Conservation (phyloP, 2,329 filamentous ascomycete genomes). For the Aureobasidium sp. region DNA sequence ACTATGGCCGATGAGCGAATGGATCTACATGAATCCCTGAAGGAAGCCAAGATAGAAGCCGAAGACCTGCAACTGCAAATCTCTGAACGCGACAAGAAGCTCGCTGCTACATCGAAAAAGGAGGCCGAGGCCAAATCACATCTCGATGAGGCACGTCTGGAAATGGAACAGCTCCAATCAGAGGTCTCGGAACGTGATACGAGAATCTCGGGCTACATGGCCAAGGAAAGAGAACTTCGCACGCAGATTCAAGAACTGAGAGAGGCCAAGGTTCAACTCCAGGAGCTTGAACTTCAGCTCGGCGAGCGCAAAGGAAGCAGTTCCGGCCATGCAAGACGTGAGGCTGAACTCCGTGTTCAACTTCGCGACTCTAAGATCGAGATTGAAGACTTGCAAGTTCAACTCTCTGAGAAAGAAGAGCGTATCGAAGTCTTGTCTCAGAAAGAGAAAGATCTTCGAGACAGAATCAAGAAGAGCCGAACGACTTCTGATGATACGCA, state of each 20-base stretch:
- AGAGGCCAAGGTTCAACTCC: conserved; percentile 26
- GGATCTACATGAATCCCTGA: conserved; percentile 55
- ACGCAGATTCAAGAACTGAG: conserved; percentile 29
- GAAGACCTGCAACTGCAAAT: conserved; percentile 62
- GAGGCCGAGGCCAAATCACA: conserved; percentile 58
- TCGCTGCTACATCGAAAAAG: conserved; percentile 51
- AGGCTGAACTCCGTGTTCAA: conserved; percentile 35
- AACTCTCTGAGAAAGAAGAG: conserved; percentile 39
- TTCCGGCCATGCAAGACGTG: conserved; percentile 30
- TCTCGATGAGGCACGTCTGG: conserved; percentile 50
- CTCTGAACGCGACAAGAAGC: conserved; percentile 58
- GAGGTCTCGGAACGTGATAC: conserved; percentile 46
- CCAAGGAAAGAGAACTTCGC: conserved; percentile 34
- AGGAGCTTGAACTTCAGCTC: conserved; percentile 38
- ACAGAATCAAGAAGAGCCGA: conserved; percentile 25
- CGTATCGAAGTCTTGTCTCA: conserved; percentile 28
- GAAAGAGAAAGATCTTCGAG: conserved; percentile 37
- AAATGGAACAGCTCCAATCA: conserved; percentile 43
- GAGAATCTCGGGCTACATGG: conserved; percentile 21
- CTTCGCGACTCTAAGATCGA: conserved; percentile 29
- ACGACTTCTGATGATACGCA: conserved; percentile 23
- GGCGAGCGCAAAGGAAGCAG: conserved; percentile 36
- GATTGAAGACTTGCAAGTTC: conserved; percentile 29
- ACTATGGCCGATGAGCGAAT: conserved; percentile 49
- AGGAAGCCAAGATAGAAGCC: conserved; percentile 51